Evolutionary conservation across 106 monocot genomes (phyloP).

Genomic region (Allium cepa): DNA sequence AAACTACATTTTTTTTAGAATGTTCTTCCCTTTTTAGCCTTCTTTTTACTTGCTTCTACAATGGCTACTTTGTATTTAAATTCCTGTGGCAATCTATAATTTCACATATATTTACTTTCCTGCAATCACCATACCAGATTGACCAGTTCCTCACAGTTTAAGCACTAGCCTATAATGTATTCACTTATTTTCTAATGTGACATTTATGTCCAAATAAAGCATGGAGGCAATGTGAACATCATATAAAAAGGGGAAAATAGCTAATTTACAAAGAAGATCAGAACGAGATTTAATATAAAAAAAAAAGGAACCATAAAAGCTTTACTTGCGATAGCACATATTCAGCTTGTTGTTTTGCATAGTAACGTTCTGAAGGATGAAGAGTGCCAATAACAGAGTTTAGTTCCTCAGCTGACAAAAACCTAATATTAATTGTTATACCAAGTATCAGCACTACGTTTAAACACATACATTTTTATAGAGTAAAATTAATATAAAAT

Average conservation of each 20-base stretch:
- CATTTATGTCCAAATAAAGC: neutral
- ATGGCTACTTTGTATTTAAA: neutral
- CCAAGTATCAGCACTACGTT: conserved; percentile 7
- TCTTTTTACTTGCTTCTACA: neutral
- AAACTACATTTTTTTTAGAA: neutral
- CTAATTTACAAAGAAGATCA: neutral
- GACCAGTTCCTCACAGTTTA: too few species aligned
- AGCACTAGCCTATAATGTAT: too few species aligned
- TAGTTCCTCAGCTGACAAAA: conserved; percentile 69
- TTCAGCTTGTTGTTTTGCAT: conserved; percentile 91
- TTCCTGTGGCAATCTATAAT: too few species aligned
- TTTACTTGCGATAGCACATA: conserved; percentile 66
- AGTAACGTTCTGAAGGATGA: conserved; percentile 74
- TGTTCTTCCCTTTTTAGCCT: neutral
- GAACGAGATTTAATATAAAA: neutral
- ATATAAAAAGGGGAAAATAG: neutral
- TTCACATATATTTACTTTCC: too few species aligned
- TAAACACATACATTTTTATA: neutral
- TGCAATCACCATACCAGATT: too few species aligned
- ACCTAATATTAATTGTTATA: conserved; percentile 29
- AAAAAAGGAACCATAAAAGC: neutral
- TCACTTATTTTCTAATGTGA: neutral
- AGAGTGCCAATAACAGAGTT: conserved; percentile 55
- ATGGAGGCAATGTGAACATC: neutral
- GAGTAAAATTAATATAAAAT: neutral